Percentiles rank a stretch among this genome's conserved stretches.
phyloP scores from a whole-genome alignment of 2,329 filamentous ascomycete species.

The Dissoconium aciculare region DNA sequence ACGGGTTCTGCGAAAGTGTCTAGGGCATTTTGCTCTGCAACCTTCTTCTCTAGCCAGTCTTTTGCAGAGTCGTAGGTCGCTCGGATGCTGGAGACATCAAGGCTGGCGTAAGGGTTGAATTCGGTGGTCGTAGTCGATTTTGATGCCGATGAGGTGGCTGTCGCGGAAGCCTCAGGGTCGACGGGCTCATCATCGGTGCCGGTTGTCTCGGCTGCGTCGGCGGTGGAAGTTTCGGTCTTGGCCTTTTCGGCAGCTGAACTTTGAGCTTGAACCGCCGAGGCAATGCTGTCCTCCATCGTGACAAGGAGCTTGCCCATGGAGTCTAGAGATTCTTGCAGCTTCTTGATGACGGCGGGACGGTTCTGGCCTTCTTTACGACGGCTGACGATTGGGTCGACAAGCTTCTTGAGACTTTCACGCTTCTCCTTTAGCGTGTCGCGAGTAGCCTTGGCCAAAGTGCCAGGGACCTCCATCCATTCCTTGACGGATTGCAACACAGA shows the following conservation, averaged over 20 bases:
- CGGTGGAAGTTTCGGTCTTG: constrained; percentile 27
- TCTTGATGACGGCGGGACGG: constrained; percentile 54
- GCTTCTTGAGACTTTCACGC: constrained; percentile 59
- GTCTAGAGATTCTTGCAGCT: constrained; percentile 55
- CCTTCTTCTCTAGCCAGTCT: constrained; percentile 61
- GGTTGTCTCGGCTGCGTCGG: constrained; percentile 5
- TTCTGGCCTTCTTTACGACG: constrained; percentile 57
- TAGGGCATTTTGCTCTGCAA: constrained; percentile 56
- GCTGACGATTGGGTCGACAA: constrained; percentile 63
- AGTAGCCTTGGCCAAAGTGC: constrained; percentile 59
- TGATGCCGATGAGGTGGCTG: constrained; percentile 27
- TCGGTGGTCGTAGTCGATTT: constrained; percentile 31
- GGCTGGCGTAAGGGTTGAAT: constrained; percentile 53
- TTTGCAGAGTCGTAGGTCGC: constrained; percentile 46
- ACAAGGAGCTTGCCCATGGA: constrained; percentile 56
- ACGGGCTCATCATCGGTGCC: constrained; percentile 41
- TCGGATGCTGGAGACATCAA: constrained; percentile 55
- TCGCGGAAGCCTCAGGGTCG: constrained; percentile 61
- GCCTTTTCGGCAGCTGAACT: constrained; percentile 22
- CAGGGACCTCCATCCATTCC: constrained; percentile 70
- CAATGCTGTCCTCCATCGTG: constrained; percentile 56
- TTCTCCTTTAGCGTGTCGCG: constrained; percentile 61
- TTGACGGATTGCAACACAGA: constrained; percentile 53
- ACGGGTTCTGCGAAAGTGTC: constrained; percentile 57
- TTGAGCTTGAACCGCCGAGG: constrained; percentile 32